These are phyloP conservation scores for Colletotrichum salicis DNA, from an alignment of 2,329 filamentous ascomycete species.

Conservation along the genomic window DNA sequence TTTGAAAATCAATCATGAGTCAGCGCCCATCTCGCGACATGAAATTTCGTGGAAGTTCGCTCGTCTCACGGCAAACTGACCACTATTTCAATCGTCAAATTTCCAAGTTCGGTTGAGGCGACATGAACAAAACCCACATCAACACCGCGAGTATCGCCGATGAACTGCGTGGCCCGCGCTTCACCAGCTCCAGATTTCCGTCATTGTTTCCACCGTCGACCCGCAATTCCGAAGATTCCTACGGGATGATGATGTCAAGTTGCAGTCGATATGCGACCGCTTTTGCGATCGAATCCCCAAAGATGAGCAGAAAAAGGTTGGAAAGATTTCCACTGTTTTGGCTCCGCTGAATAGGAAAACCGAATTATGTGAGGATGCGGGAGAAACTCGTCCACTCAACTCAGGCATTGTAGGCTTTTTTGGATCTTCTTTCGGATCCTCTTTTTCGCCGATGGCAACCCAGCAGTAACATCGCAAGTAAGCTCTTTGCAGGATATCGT, in stretches of 20 bases:
- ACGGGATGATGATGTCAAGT: conserved; percentile 23
- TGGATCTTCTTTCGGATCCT: neutral
- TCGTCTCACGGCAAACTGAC: neutral
- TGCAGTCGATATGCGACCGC: conserved; percentile 3
- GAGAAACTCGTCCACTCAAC: neutral
- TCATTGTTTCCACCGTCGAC: conserved; percentile 31
- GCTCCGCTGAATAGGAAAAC: neutral
- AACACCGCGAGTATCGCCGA: conserved; percentile 14
- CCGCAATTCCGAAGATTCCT: conserved; percentile 8
- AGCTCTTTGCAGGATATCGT: conserved; percentile 17
- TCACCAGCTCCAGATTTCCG: conserved; percentile 24
- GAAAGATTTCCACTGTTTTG: neutral
- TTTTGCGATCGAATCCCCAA: neutral
- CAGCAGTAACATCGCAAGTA: neutral
- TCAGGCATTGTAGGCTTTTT: neutral
- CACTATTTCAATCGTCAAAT: neutral
- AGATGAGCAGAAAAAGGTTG: neutral
- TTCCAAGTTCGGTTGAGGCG: neutral
- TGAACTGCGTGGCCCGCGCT: conserved; percentile 11
- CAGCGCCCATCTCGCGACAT: neutral
- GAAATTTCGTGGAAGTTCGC: neutral
- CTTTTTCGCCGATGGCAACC: neutral
- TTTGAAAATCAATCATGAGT: neutral
- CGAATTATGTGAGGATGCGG: neutral
- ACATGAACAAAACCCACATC: neutral